These are phyloP conservation scores for Nicotiana otophora DNA, from an alignment of 257 asterid species.

Conservation along the genomic window DNA sequence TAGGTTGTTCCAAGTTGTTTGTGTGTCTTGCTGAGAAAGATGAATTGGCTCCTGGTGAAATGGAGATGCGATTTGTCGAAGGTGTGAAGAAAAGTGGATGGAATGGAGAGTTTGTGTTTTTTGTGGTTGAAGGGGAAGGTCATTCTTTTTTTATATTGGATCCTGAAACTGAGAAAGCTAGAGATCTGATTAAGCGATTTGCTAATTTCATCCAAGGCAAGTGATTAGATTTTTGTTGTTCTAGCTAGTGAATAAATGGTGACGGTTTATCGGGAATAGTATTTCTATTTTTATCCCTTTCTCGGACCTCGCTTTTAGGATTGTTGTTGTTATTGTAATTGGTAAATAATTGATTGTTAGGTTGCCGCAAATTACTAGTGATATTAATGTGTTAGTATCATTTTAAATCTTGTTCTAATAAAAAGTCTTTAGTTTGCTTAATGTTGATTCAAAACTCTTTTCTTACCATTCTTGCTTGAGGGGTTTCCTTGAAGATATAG, in stretches of 20 bases:
- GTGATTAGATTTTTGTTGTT: too few species aligned
- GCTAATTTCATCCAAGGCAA: constrained; percentile 14
- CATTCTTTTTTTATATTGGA: constrained; percentile 3
- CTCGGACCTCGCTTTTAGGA: too few species aligned
- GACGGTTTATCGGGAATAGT: too few species aligned
- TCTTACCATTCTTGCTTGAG: too few species aligned
- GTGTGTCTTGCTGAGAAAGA: constrained; percentile 19
- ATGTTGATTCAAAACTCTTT: too few species aligned
- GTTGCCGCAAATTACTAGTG: background rate
- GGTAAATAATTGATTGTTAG: background rate
- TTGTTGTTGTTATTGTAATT: too few species aligned
- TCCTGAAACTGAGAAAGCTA: constrained; percentile 17
- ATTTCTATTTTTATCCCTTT: too few species aligned
- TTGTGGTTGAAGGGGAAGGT: constrained; percentile 21
- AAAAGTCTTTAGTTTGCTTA: background rate
- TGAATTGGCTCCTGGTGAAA: background rate
- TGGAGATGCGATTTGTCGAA: background rate
- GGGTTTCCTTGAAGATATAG: background rate
- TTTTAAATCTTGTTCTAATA: background rate
- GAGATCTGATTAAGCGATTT: constrained; percentile 5
- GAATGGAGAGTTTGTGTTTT: constrained; percentile 14
- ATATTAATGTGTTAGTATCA: background rate
- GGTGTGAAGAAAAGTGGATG: constrained; percentile 19
- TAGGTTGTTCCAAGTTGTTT: constrained; percentile 15
- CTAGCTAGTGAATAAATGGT: too few species aligned